Base-by-base conservation (phyloP, 2,329 filamentous ascomycete species). In the Fusarium oxysporum region DNA sequence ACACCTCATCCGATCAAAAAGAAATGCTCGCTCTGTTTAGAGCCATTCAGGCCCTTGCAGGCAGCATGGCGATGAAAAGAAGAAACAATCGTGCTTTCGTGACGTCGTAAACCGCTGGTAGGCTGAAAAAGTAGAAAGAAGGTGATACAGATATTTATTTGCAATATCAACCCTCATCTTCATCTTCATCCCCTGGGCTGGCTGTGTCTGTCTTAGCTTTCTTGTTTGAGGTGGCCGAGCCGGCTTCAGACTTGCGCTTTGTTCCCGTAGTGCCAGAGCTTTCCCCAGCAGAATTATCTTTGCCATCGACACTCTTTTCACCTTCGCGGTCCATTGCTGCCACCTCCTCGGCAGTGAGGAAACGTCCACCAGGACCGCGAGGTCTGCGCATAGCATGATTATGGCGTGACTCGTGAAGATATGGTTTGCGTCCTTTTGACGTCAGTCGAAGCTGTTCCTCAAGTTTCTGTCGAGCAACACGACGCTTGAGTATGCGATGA, bases 351-450 rank as follows among this genome's bases (percentile, higher is more conserved):
- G 96, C 96, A 0, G 96, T 99, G 81, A 99, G 85, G 87, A 99
- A 99, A 30, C 96, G 92, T 28, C 96, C 96, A 59, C 96, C 96
- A 1, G 96, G 96, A 21, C 96, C 96, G 80, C 96, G 91, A 33
- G 96, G 96, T 77, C 96, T 88, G 65, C 96, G 91, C 96, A 99
- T 99, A 14, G 96, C 96, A 82, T 99, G 96, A 80, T 98, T 98
- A 82, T 99, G 96, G 79, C 96, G 90, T 32, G 96, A 98, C 81
- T 99, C 96, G 83, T 99, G 96, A 37, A 99, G 88, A 79, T 99
- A 99, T 7, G 96, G 96, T 84, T 98, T 98, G 40, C 96, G 91
- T 32, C 96, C 96, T 84, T 99, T 99, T 14, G 93, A 97, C 0
- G 96, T 98, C 65, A 98, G 85, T 45, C 96, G 91, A 47, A 99